Percentiles rank a stretch among this genome's conserved stretches.
Conservation (phyloP, 1,284 basidiomycete genomes). For the Baeospora myosura region DNA sequence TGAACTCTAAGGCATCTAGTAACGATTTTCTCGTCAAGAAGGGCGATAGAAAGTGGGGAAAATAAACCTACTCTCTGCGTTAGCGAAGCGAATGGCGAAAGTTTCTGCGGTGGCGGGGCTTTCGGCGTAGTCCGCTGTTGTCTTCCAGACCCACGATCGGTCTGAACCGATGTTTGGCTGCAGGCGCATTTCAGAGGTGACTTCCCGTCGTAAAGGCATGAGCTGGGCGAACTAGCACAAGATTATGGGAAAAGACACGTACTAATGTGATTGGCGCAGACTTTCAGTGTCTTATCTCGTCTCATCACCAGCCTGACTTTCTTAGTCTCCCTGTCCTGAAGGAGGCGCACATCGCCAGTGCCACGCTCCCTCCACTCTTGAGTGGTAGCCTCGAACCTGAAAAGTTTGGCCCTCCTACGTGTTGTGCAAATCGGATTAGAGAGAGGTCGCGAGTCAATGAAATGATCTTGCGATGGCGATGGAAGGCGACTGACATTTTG, state of each 20-base stretch:
- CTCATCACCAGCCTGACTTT: slow-evolving; percentile 98
- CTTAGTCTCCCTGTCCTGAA: slow-evolving; percentile 82
- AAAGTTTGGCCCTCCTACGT: slow-evolving; percentile 92
- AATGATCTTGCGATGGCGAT: slow-evolving; percentile 10
- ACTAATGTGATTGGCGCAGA: slow-evolving; percentile 98
- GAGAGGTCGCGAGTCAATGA: neutral
- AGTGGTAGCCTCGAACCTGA: slow-evolving; percentile 81
- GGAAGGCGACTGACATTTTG: slow-evolving; percentile 78
- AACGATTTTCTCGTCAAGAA: neutral
- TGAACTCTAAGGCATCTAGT: slow-evolving; percentile 83
- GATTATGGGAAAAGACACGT: slow-evolving; percentile 30
- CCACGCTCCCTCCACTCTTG: slow-evolving; percentile 97
- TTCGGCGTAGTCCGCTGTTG: slow-evolving; percentile 91
- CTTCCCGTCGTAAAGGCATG: slow-evolving; percentile 33
- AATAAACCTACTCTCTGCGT: slow-evolving; percentile 79
- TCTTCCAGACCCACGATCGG: slow-evolving; percentile 99
- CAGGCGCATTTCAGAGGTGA: slow-evolving; percentile 87
- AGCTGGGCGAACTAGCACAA: slow-evolving; percentile 7
- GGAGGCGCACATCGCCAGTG: slow-evolving; percentile 86
- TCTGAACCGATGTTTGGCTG: slow-evolving; percentile 99
- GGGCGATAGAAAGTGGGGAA: slow-evolving; percentile 1
- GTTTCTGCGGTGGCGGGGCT: slow-evolving; percentile 86
- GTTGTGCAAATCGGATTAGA: neutral
- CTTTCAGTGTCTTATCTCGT: slow-evolving; percentile 99
- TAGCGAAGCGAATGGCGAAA: slow-evolving; percentile 96